phyloP scores from a whole-genome alignment of 2,329 filamentous ascomycete genomes.

The Exophiala xenobiotica region DNA sequence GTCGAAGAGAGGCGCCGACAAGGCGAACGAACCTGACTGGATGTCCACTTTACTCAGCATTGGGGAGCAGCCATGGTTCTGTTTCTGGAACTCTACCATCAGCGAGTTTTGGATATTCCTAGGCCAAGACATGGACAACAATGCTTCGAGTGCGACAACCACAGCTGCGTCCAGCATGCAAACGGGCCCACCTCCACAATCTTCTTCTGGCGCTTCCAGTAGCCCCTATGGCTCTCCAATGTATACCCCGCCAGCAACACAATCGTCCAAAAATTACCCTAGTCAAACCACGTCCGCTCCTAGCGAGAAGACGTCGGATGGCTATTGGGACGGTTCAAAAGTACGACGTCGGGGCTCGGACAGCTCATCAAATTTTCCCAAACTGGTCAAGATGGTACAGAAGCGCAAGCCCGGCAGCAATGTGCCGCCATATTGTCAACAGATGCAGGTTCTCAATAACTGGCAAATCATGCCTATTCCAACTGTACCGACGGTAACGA shows the following conservation, averaged over 20 bases:
- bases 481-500: slow-evolving; percentile 22
- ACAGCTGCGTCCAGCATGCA: slow-evolving; percentile 17
- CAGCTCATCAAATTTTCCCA: slow-evolving; percentile 47
- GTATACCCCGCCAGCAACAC: neutral
- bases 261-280: slow-evolving; percentile 16
- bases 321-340: slow-evolving; percentile 23
- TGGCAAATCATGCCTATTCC: slow-evolving; percentile 43
- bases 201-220: neutral
- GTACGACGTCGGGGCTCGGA: slow-evolving; percentile 25
- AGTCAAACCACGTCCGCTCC: slow-evolving; percentile 29
- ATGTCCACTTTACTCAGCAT: slow-evolving; percentile 46
- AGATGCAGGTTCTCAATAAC: slow-evolving; percentile 60
- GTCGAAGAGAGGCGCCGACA: slow-evolving; percentile 8
- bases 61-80: slow-evolving; percentile 68
- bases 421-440: slow-evolving; percentile 57
- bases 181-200: slow-evolving; percentile 12
- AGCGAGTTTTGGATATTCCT: slow-evolving; percentile 68
- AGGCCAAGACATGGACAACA: slow-evolving; percentile 49
- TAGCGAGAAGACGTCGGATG: slow-evolving; percentile 20
- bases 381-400: slow-evolving; percentile 65
- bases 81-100: slow-evolving; percentile 66
- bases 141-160: slow-evolving; percentile 27
- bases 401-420: slow-evolving; percentile 52
- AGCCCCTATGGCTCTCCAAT: neutral
- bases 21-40: slow-evolving; percentile 29